A percentile compares a stretch with the other conserved stretches of the same genome.
These are phyloP conservation scores for Kandelia obovata DNA, from an alignment of 345 rosid species.

Conservation along the genomic window DNA sequence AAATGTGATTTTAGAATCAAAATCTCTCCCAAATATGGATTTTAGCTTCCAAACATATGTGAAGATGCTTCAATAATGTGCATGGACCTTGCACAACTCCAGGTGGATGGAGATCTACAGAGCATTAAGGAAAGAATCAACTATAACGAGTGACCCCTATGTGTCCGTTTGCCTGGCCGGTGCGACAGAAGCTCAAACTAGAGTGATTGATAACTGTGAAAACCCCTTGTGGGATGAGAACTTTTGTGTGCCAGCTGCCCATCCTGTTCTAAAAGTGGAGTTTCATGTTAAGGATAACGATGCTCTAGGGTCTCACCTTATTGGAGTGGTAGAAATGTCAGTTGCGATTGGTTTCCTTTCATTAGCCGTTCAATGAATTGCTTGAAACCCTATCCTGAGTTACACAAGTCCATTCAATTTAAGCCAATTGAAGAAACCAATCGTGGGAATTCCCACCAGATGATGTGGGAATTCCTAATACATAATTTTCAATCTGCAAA, in stretches of 20 bases:
- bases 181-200: slow-evolving; percentile 61
- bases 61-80: slow-evolving; percentile 37
- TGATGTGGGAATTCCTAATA: slow-evolving; percentile 44
- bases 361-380: slow-evolving; percentile 24
- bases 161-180: slow-evolving; percentile 58
- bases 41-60: slow-evolving; percentile 45
- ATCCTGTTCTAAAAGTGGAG: slow-evolving; percentile 44
- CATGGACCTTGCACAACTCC: slow-evolving; percentile 31
- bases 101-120: slow-evolving; percentile 1
- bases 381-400: slow-evolving; percentile 41
- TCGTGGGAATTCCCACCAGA: slow-evolving; percentile 30
- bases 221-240: slow-evolving; percentile 70
- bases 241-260: slow-evolving; percentile 53
- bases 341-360: slow-evolving; percentile 49
- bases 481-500: slow-evolving; percentile 57
- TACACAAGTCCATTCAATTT: slow-evolving; percentile 45
- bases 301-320: slow-evolving; percentile 57
- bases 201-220: slow-evolving; percentile 55
- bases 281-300: slow-evolving; percentile 73
- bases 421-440: slow-evolving; percentile 29
- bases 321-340: slow-evolving; percentile 47
- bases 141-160: slow-evolving; percentile 62
- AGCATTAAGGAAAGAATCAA: slow-evolving; percentile 29
- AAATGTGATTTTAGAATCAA: slow-evolving; percentile 57
- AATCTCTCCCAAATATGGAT: slow-evolving; percentile 69